Evolutionary conservation across 2,329 filamentous ascomycete genomes (phyloP).

Genomic region (Rhynchosporium graminicola): DNA sequence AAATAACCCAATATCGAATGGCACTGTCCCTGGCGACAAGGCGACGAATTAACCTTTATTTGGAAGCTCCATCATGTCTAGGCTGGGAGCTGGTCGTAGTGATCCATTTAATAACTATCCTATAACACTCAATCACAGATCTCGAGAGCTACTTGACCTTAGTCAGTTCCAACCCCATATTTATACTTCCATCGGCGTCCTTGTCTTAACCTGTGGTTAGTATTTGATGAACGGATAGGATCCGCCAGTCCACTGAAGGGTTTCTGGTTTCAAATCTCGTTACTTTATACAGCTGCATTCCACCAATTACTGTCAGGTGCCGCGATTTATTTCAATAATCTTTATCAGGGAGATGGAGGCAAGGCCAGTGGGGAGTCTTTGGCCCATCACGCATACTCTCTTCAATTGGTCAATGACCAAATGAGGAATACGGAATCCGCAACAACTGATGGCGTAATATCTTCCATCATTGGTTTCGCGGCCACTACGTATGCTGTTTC

Average conservation of each 20-base stretch:
- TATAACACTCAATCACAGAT: background rate
- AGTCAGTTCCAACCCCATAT: background rate
- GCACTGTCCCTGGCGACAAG: background rate
- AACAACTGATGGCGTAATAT: conserved; percentile 6
- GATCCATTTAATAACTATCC: background rate
- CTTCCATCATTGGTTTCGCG: conserved; percentile 3
- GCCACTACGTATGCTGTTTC: background rate
- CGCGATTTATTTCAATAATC: conserved; percentile 7
- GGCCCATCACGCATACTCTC: conserved; percentile 6
- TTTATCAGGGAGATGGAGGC: background rate
- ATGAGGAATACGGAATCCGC: background rate
- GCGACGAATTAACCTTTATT: background rate
- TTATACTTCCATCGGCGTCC: no score
- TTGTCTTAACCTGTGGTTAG: background rate
- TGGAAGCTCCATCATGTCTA: background rate
- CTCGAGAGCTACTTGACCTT: background rate
- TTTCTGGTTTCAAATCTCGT: background rate
- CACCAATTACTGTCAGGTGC: conserved; percentile 7
- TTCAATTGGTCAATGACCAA: background rate
- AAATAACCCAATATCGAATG: background rate
- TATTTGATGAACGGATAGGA: conserved; percentile 2
- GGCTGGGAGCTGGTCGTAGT: conserved; percentile 5
- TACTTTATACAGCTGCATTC: conserved; percentile 5
- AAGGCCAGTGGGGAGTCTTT: background rate
- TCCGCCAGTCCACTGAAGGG: background rate